Percentiles rank a stretch among this genome's conserved stretches.
Evolutionary conservation across 176 grass and related monocot species (phyloP).

Genomic region (Olyra latifolia): DNA sequence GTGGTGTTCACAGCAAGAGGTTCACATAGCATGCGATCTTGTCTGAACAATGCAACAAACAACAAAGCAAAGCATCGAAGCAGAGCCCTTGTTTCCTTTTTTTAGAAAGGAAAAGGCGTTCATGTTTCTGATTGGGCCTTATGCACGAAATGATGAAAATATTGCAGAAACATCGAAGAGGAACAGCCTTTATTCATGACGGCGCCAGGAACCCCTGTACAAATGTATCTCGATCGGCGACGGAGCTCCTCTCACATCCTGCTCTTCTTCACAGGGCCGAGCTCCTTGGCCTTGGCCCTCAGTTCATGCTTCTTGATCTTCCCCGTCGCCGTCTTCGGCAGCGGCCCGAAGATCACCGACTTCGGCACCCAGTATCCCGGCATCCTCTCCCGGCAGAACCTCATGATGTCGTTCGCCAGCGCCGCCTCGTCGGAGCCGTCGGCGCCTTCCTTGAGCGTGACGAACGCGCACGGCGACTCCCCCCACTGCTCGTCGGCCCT

Average conservation of each 20-base stretch:
- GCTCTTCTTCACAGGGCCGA: constrained; percentile 84
- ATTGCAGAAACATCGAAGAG: not conserved
- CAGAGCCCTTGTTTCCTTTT: not conserved
- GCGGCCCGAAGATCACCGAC: constrained; percentile 73
- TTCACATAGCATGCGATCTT: not conserved
- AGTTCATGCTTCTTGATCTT: constrained; percentile 93
- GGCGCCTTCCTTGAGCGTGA: constrained; percentile 58
- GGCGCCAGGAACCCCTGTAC: not conserved
- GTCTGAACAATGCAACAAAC: not conserved
- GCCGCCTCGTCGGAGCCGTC: constrained; percentile 47
- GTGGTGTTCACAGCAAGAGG: not conserved
- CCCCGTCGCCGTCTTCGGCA: constrained; percentile 87
- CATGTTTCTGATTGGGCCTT: not conserved
- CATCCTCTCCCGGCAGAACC: constrained; percentile 78
- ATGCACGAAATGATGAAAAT: not conserved
- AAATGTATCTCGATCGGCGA: not conserved
- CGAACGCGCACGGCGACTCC: constrained; percentile 87
- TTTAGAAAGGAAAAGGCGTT: not conserved
- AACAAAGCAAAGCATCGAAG: not conserved
- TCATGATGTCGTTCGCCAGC: constrained; percentile 63
- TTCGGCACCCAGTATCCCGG: constrained; percentile 85
- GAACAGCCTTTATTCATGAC: not conserved
- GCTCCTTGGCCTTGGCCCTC: constrained; percentile 69
- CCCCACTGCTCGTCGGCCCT: constrained; percentile 84
- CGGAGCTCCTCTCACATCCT: constrained; percentile 47